These are phyloP conservation scores for Noccaea caerulescens DNA, from an alignment of 345 rosid genomes.

Conservation along the genomic window DNA sequence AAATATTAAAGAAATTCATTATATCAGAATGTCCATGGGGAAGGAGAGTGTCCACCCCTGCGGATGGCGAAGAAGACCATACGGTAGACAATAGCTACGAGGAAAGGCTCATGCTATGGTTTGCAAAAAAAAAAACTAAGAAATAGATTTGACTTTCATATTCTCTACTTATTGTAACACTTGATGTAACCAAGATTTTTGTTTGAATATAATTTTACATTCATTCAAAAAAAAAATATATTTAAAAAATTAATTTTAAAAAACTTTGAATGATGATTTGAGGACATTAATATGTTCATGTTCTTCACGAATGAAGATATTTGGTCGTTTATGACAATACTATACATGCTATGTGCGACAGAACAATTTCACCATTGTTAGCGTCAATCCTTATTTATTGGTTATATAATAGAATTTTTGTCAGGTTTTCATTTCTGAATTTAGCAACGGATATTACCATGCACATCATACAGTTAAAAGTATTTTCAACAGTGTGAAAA, in stretches of 20 bases:
- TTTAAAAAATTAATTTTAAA: neutral
- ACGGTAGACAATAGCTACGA: no score
- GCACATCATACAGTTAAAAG: neutral
- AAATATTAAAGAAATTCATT: neutral
- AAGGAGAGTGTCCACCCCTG: no score
- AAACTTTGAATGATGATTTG: neutral
- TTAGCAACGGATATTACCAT: neutral
- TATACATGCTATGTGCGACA: neutral
- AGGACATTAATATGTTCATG: neutral
- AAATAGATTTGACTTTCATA: no score
- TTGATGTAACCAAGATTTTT: no score
- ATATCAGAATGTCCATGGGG: no score
- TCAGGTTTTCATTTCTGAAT: neutral
- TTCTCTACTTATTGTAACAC: no score
- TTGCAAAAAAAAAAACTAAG: no score
- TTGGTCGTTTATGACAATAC: neutral
- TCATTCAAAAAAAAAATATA: no score
- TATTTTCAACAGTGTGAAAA: slow-evolving; percentile 5
- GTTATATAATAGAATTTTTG: neutral
- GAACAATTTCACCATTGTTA: neutral
- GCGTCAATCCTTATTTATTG: neutral
- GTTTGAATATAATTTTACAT: no score
- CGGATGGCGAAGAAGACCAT: no score
- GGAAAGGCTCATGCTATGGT: no score
- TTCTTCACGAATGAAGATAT: neutral